Conservation (phyloP, 495 filamentous ascomycete species). For the Neurospora pannonica region DNA sequence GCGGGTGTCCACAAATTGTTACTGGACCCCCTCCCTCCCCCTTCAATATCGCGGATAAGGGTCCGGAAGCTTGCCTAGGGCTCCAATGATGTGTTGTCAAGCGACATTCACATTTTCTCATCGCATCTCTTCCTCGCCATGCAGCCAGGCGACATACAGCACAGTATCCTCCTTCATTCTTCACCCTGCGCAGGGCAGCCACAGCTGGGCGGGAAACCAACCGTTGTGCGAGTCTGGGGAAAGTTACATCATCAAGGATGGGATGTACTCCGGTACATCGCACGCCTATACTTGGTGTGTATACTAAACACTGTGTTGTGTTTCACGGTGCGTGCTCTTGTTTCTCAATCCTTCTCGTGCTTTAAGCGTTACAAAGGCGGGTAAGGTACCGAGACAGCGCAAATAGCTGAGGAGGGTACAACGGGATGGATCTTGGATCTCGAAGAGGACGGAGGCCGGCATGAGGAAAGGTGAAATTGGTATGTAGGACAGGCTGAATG, state of each 20-base stretch:
- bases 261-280: neutral
- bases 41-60: neutral
- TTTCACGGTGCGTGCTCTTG: neutral
- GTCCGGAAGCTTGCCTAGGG: neutral
- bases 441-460: neutral
- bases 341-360: neutral
- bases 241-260: neutral
- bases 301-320: neutral
- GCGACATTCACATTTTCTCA: neutral
- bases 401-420: neutral
- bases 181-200: neutral
- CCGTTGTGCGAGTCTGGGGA: neutral
- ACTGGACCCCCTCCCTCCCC: neutral
- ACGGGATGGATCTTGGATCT: neutral
- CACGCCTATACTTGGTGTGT: neutral
- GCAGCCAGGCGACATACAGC: neutral
- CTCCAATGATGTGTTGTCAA: neutral
- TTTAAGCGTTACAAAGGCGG: neutral
- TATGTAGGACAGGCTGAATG: neutral
- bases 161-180: neutral
- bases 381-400: neutral
- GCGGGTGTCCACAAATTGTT: neutral
- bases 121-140: neutral
- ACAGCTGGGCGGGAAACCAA: neutral
- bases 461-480: neutral